Evolutionary conservation across 75 land plant genomes (phyloP).

Genomic region (Larix kaempferi): DNA sequence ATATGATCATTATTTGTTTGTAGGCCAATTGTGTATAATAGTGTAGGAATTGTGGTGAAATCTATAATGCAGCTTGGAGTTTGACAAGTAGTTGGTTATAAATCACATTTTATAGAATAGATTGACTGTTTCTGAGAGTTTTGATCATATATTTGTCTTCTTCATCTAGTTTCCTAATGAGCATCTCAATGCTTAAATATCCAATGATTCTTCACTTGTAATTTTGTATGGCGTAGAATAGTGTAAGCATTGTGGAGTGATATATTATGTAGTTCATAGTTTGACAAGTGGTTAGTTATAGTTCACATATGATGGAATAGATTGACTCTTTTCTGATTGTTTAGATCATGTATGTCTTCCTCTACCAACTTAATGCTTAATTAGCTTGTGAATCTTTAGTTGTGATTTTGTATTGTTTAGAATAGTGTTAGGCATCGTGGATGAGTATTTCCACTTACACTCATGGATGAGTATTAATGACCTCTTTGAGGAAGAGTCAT

Average conservation of each 20-base stretch:
- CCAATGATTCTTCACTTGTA: no score
- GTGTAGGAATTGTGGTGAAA: neutral
- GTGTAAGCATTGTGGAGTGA: neutral
- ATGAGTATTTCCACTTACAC: neutral
- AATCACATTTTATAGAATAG: neutral
- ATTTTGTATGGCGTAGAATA: neutral
- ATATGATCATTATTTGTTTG: neutral
- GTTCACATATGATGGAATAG: neutral
- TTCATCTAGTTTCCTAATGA: no score
- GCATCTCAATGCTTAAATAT: no score
- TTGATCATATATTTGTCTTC: no score
- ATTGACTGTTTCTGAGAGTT: neutral
- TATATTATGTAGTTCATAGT: neutral
- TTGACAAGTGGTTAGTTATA: neutral
- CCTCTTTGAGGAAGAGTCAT: no score
- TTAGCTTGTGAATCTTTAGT: no score
- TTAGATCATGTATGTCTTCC: no score
- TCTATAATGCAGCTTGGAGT: neutral
- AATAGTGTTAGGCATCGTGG: neutral
- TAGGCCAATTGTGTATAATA: neutral
- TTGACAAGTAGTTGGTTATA: neutral
- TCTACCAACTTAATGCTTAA: no score
- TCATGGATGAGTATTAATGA: no score
- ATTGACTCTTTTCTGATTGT: neutral
- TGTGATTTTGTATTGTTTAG: neutral